These are phyloP conservation scores for Fomes fomentarius DNA, from an alignment of 1,284 basidiomycete species.

Conservation along the genomic window DNA sequence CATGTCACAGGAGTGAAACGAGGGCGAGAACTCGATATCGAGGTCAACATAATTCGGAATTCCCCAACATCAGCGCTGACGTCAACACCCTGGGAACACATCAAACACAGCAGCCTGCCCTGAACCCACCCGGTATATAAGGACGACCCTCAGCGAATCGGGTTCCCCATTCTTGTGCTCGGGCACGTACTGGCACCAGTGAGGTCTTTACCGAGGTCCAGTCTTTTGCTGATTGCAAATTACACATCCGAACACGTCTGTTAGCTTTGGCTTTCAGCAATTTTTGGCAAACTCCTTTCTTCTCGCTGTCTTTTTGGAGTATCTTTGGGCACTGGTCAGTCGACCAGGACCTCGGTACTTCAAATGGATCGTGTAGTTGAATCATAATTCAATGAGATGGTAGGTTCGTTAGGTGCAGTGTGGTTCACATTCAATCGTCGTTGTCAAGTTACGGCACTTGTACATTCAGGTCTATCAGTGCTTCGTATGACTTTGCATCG, in stretches of 20 bases:
- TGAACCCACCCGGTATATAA: background rate
- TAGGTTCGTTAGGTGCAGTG: too few relatives aligned
- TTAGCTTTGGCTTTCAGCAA: conserved; percentile 40
- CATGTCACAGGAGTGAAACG: too few relatives aligned
- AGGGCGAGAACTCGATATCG: too few relatives aligned
- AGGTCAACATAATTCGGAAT: too few relatives aligned
- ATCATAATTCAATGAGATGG: too few relatives aligned
- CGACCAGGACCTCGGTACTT: too few relatives aligned
- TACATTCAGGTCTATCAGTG: too few relatives aligned
- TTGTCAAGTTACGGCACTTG: too few relatives aligned
- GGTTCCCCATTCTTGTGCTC: conserved; percentile 75
- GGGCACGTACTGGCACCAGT: conserved; percentile 89
- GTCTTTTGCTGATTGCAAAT: conserved; percentile 95
- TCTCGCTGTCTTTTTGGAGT: conserved; percentile 59
- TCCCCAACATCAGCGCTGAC: too few relatives aligned
- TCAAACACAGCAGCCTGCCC: background rate
- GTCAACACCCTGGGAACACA: background rate
- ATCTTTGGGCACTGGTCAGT: background rate
- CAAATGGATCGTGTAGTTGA: too few relatives aligned
- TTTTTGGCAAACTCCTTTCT: conserved; percentile 57
- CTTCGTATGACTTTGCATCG: too few relatives aligned
- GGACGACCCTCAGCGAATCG: background rate
- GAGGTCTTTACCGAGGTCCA: conserved; percentile 81
- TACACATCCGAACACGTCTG: conserved; percentile 48
- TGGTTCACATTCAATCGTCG: too few relatives aligned